Evolutionary conservation across 495 filamentous ascomycete genomes (phyloP), one percentile per base, ranked within the genome.

Genomic region (Lophium mytilinum): DNA sequence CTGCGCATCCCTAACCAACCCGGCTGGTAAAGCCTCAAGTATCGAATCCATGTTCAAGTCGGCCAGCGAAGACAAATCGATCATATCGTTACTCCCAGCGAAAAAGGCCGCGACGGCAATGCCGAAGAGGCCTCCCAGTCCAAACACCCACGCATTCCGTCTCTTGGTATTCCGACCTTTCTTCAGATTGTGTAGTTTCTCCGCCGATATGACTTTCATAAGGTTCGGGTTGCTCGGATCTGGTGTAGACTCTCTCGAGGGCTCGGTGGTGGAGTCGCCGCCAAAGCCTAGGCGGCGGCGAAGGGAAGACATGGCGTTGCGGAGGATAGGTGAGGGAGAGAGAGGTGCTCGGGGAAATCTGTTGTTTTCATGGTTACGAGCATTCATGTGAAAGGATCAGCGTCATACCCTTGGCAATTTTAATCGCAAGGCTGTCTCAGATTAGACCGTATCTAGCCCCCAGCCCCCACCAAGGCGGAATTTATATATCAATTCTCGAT

Each of bases 41-140:
- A 95, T 70, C 10, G 80, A 81, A 53, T 95, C 89, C 71, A 96
- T 78, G 70, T 89, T 90, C 66, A 96, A 71, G 55, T 92, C 87
- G 67, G 85, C 80, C 53, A 95, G 67, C 56, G 84, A 52, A 42
- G 88, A 86, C 55, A 96, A 73, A 55, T 86, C 88, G 60, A 94
- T 87, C 50, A 94, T 78, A 64, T 95, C 88, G 72, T 88, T 87
- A 67, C 80, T 87, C 49, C 83, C 80, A 17, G 89, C 91, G 61
- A 96, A 91, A 69, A 94, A 86, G 40, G 87, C 81, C 3, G 91
- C 91, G 30, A 85, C 75, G 9, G 88, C 72, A 53, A 96, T 76
- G 17, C 91, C 91, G 66, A 94, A 90, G 37, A 95, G 61, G 35
- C 88, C 89, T 33, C 91, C 91, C 37, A 95, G 70, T 8, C 82